These are phyloP conservation scores for Leucocoprinus birnbaumii DNA, from an alignment of 768 basidiomycete species.

Conservation along the genomic window DNA sequence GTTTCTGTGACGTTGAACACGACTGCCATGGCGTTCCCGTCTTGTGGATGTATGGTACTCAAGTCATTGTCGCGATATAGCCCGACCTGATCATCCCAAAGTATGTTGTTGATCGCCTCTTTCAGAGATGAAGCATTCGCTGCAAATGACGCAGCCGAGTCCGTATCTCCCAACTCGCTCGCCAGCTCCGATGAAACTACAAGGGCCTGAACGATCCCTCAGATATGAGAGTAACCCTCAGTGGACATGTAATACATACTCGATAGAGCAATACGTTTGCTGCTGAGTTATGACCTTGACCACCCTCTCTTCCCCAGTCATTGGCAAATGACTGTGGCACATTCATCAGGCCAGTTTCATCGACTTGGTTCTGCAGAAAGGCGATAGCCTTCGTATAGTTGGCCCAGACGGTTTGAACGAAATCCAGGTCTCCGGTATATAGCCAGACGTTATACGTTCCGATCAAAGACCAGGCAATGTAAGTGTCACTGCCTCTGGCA, in stretches of 20 bases:
- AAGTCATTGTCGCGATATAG: constrained; percentile 47
- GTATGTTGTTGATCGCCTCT: constrained; percentile 33
- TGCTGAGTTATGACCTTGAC: constrained; percentile 44
- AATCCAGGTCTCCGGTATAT: constrained; percentile 45
- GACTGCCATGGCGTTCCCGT: constrained; percentile 47
- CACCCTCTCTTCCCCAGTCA: constrained; percentile 47
- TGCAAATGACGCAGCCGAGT: constrained; percentile 23
- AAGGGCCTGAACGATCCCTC: constrained; percentile 26
- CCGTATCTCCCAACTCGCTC: constrained; percentile 19
- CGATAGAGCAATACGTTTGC: constrained; percentile 44
- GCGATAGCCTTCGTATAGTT: constrained; percentile 38
- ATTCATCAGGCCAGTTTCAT: constrained; percentile 35
- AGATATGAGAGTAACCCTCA: no score
- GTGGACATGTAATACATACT: constrained; percentile 18
- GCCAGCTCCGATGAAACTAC: constrained; percentile 35
- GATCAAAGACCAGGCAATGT: no score
- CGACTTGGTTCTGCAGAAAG: constrained; percentile 40
- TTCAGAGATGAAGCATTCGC: constrained; percentile 37
- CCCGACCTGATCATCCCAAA: constrained; percentile 41
- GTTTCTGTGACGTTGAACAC: constrained; percentile 42
- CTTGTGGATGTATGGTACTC: constrained; percentile 41
- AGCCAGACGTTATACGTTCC: constrained; percentile 37
- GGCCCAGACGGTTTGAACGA: constrained; percentile 39
- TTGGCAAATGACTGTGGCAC: constrained; percentile 37
- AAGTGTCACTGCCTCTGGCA: constrained; percentile 27